Base-by-base conservation (phyloP, 75 land plant genomes). In the Larix kaempferi region DNA sequence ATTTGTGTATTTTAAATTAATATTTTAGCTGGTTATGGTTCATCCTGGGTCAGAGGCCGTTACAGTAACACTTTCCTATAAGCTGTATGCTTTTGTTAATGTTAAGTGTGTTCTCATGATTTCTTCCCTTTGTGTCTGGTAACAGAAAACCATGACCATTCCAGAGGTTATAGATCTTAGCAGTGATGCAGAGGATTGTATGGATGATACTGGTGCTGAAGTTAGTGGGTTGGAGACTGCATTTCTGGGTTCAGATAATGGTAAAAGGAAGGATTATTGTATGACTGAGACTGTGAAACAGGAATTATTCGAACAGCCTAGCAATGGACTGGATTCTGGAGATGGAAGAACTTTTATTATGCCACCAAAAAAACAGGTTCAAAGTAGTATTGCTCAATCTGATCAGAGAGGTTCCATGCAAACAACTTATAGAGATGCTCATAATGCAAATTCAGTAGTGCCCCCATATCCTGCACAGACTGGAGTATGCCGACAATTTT, bases 401-500 rank as follows among this genome's bases (percentile, higher is more conserved):
- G 57, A 55, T 55, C 75, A 73, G 12, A 73, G 75, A 55, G 57
- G 27, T 55, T 19, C 52, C 14, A 15, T 74, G 56, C 75, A 52
- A 74, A 56, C 35, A 74, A 2, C 58, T 23, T 27, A 56, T 29
- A 74, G 56, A 54, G 75, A 74, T 74, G 6, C 21, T 25, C 75
- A 55, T 5, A 29, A 23, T 22, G 13, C 57, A 56, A 74, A 29
- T 56, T 54, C 57, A 55, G 75, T 25, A 56, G 23, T 25, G 29
- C 11, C 13, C n/a, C 58, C 52, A 55, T 23, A 52, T 74, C 54
- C 75, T 27, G 75, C 56, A 74, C 58, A 52, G 54, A 14, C 56
- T 56, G 57, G 75, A 54, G 6, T 74, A 74, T 75, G 77, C 56
- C 35, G 80, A 29, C 73, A 81, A 37, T 81, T 81, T 78, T 81